phyloP scores from a whole-genome alignment of 2,329 filamentous ascomycete species.

The Ophiosphaerella korrae region DNA sequence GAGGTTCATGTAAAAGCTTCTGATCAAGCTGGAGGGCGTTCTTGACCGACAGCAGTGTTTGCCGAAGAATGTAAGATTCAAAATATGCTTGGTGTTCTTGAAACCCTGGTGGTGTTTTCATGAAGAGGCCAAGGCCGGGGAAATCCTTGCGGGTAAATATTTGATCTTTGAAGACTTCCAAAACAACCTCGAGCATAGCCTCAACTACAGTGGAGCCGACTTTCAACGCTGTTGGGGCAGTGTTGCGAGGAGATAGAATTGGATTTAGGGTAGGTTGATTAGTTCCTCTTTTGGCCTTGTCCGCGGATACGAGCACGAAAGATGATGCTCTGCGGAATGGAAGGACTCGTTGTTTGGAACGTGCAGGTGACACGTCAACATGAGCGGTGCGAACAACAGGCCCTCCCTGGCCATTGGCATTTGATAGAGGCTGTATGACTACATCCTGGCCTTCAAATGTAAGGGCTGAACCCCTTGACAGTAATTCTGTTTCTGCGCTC shows the following conservation, averaged over 20 bases:
- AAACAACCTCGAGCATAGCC: slow-evolving; percentile 75
- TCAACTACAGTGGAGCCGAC: slow-evolving; percentile 75
- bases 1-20: slow-evolving; percentile 76
- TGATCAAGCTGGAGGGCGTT: slow-evolving; percentile 74
- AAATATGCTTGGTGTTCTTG: slow-evolving; percentile 95
- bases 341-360: slow-evolving; percentile 56
- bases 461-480: slow-evolving; percentile 77
- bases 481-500: slow-evolving; percentile 82
- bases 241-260: slow-evolving; percentile 64
- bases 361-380: slow-evolving; percentile 49
- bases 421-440: slow-evolving; percentile 75
- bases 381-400: slow-evolving; percentile 78
- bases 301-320: slow-evolving; percentile 83
- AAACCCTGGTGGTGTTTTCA: slow-evolving; percentile 89
- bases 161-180: slow-evolving; percentile 84
- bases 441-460: slow-evolving; percentile 87
- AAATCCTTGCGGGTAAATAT: slow-evolving; percentile 88
- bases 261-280: slow-evolving; percentile 68
- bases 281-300: slow-evolving; percentile 60
- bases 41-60: slow-evolving; percentile 72
- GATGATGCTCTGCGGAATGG: slow-evolving; percentile 82
- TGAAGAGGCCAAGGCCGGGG: slow-evolving; percentile 79
- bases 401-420: slow-evolving; percentile 59
- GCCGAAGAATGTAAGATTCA: slow-evolving; percentile 83
- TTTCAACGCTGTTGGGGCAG: slow-evolving; percentile 51